These are phyloP conservation scores for Phyllosticta capitalensis DNA, from an alignment of 2,329 filamentous ascomycete species.

Conservation along the genomic window DNA sequence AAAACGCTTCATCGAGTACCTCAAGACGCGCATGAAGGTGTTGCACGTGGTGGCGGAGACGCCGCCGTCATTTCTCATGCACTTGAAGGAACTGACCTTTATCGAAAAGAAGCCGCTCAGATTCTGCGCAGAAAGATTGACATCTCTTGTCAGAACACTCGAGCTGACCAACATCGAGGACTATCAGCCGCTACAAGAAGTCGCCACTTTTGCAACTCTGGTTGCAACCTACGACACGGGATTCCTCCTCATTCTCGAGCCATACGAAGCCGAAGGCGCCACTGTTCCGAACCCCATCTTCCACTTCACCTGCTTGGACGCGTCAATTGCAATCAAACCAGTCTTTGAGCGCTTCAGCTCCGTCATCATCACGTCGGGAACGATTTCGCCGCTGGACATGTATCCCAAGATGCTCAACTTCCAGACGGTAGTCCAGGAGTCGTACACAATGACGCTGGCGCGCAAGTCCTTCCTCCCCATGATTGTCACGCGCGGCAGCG, in stretches of 20 bases:
- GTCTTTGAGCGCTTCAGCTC: conserved; percentile 97
- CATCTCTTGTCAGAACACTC: conserved; percentile 85
- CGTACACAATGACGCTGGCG: conserved; percentile 93
- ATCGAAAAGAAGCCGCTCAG: conserved; percentile 92
- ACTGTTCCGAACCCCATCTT: conserved; percentile 95
- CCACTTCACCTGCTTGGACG: conserved; percentile 93
- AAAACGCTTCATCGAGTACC: conserved; percentile 93
- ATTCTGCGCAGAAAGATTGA: conserved; percentile 91
- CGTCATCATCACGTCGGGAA: conserved; percentile 96
- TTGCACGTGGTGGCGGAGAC: conserved; percentile 96
- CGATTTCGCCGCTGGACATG: conserved; percentile 94
- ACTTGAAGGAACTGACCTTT: conserved; percentile 91
- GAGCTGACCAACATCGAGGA: conserved; percentile 98
- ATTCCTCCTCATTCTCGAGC: conserved; percentile 92
- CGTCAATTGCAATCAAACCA: conserved; percentile 94
- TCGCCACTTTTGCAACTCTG: conserved; percentile 92
- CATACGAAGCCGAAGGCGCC: conserved; percentile 89
- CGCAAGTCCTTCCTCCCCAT: conserved; percentile 93
- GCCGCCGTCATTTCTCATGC: conserved; percentile 82
- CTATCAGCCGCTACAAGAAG: conserved; percentile 92
- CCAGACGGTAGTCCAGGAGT: conserved; percentile 85
- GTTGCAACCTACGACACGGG: conserved; percentile 96
- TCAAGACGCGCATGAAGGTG: conserved; percentile 98
- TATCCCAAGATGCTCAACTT: conserved; percentile 99
- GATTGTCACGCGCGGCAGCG: conserved; percentile 91